A percentile compares a stretch with the other conserved stretches of the same genome.
Evolutionary conservation across 768 basidiomycete species (phyloP).

Genomic region (Termitomyces bulborhizus): DNA sequence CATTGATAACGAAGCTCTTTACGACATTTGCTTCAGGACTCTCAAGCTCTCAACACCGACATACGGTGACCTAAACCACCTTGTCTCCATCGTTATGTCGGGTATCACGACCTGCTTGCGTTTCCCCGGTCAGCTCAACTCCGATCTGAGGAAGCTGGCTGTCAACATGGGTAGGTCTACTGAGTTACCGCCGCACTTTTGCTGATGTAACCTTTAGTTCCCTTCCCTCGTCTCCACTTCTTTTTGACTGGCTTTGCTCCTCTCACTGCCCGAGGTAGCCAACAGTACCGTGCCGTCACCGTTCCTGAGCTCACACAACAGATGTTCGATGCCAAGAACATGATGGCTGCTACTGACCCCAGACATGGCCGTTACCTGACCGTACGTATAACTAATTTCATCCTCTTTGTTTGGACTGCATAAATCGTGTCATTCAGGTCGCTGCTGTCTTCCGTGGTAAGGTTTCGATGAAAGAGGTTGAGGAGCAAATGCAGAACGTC

Average conservation of each 20-base stretch:
- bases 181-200: not conserved
- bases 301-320: constrained; percentile 98
- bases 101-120: constrained; percentile 98
- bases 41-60: constrained; percentile 94
- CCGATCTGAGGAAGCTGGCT: constrained; percentile 94
- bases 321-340: constrained; percentile 99
- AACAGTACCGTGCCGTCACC: constrained; percentile 93
- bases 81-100: constrained; percentile 97
- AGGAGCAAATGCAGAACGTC: constrained; percentile 98
- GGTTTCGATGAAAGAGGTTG: constrained; percentile 99
- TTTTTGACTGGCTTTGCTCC: constrained; percentile 98
- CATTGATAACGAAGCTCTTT: constrained; percentile 98
- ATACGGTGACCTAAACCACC: constrained; percentile 96
- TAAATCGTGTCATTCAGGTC: constrained; percentile 35
- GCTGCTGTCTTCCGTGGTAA: constrained; percentile 98
- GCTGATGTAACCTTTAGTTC: constrained; percentile 46
- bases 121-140: constrained; percentile 99
- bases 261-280: constrained; percentile 88
- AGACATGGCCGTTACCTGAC: constrained; percentile 97
- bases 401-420: not conserved
- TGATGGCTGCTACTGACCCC: constrained; percentile 99
- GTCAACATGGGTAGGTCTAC: constrained; percentile 89
- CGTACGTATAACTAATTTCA: constrained; percentile 37
- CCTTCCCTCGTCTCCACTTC: constrained; percentile 99
- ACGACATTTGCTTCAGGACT: constrained; percentile 98